Base-by-base conservation (phyloP, 2,329 filamentous ascomycete genomes). In the Talaromyces sp. region DNA sequence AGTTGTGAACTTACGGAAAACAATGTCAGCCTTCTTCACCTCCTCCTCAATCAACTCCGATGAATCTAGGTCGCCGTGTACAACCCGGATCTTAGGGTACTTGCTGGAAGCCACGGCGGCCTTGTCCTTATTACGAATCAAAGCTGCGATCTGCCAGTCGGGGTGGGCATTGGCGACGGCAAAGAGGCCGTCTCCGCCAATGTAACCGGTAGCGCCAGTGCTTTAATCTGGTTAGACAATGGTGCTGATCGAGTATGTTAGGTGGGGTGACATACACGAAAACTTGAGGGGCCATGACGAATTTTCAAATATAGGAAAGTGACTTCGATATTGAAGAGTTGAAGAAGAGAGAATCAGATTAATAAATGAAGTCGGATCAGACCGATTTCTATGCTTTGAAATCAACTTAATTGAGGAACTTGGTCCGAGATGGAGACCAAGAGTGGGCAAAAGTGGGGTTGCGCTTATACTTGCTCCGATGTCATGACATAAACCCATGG, bases 191-290 rank as follows among this genome's bases (percentile, higher is more conserved):
- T 80, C 79, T 29, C 81, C 80, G 5, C 80, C 80, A 43, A 83
- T 81, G 61, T 82, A 83, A 29, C 80, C 80, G 14, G 80, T 81
- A 4, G 66, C 73, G 17, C 79, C 80, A 30, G 78, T 81, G 13
- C 80, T 81, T 46, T 39, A n/a, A 17, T 17, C 17, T 4, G 32
- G 37, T 61, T 5, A 69, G 69, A 48, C 22, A 24, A 62, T 17
- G 42, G 13, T 35, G 41, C 19, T 41, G 19, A 10, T 20, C n/a
- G n/a, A n/a, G n/a, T 19, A 9, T 32, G 29, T 67, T 67, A 8
- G 10, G 10, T 27, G 36, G 14, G 24, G 19, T 51, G 9, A 65
- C 66, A 53, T 60, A 72, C 70, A 72, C 46, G 40, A 72, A 71
- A 42, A 71, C 65, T 52, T 70, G 68, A n/a, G 65, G 54, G 47